Percentiles rank a stretch among this genome's conserved stretches.
Evolutionary conservation across 495 filamentous ascomycete genomes (phyloP).

Genomic region (Rostrohypoxylon terebratum): DNA sequence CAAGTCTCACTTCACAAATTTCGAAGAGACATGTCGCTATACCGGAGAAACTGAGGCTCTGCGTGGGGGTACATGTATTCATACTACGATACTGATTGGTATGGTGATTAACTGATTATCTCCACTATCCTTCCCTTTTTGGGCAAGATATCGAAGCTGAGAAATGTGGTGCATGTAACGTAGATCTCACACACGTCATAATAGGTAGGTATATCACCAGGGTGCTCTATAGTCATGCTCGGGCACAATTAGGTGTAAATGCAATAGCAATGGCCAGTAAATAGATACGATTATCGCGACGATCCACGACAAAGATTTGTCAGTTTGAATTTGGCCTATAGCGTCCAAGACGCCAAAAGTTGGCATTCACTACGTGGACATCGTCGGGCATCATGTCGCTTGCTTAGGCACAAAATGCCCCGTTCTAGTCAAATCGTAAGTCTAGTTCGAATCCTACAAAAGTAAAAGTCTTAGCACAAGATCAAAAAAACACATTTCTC

Average conservation of each 20-base stretch:
- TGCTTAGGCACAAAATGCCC: slow-evolving; percentile 16
- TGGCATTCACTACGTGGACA: slow-evolving; percentile 25
- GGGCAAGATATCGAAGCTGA: slow-evolving; percentile 31
- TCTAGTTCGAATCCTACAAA: slow-evolving; percentile 3
- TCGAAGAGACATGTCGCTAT: not conserved
- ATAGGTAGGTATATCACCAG: not conserved
- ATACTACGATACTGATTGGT: slow-evolving; percentile 20
- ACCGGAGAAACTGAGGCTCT: slow-evolving; percentile 9
- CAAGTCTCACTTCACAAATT: slow-evolving; percentile 1
- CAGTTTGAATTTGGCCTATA: slow-evolving; percentile 10
- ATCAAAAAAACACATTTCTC: slow-evolving; percentile 1
- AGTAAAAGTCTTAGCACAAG: not conserved
- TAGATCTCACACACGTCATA: slow-evolving; percentile 1
- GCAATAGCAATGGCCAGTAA: not conserved
- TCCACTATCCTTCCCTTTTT: slow-evolving; percentile 19
- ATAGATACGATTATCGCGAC: not conserved
- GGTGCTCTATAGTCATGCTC: not conserved
- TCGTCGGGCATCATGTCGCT: slow-evolving; percentile 27
- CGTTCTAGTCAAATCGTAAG: slow-evolving; percentile 8
- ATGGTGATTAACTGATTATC: slow-evolving; percentile 4
- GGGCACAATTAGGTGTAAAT: slow-evolving; percentile 12
- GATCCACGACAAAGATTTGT: not conserved
- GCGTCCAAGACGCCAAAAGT: slow-evolving; percentile 4
- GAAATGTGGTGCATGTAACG: slow-evolving; percentile 22
- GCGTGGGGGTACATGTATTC: slow-evolving; percentile 29